These are phyloP conservation scores for Ceratobasidium sp. DNA, from an alignment of 1,284 basidiomycete species.

Conservation along the genomic window DNA sequence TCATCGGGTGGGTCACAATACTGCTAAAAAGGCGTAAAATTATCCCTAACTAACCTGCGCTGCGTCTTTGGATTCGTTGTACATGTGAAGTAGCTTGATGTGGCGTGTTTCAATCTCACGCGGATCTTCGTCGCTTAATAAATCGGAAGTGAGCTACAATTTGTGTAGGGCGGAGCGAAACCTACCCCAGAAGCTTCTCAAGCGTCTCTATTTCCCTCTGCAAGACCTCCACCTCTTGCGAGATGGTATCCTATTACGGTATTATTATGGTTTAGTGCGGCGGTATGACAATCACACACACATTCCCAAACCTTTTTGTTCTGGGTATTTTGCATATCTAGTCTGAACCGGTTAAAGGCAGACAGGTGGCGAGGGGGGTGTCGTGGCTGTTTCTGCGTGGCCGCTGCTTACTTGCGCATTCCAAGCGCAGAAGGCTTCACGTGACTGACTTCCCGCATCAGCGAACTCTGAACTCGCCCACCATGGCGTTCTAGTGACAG, in stretches of 20 bases:
- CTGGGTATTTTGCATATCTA: neutral
- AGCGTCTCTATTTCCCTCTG: slow-evolving; percentile 38
- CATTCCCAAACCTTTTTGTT: neutral
- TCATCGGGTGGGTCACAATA: too few species aligned
- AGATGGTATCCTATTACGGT: neutral
- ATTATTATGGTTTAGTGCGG: too few species aligned
- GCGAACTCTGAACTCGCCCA: neutral
- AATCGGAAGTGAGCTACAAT: neutral
- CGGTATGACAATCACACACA: too few species aligned
- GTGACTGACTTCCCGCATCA: neutral
- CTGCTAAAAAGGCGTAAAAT: too few species aligned
- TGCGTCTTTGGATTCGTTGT: slow-evolving; percentile 85
- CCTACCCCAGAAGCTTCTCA: slow-evolving; percentile 32
- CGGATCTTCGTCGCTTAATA: slow-evolving; percentile 60
- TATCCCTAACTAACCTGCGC: slow-evolving; percentile 65
- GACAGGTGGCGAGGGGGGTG: neutral
- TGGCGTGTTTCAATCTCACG: slow-evolving; percentile 73
- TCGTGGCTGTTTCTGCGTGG: neutral
- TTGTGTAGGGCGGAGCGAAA: neutral
- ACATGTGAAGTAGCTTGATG: slow-evolving; percentile 75
- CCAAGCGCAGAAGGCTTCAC: neutral
- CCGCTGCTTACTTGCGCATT: too few species aligned
- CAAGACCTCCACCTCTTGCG: slow-evolving; percentile 11
- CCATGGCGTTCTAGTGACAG: too few species aligned
- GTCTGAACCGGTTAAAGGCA: neutral